Conservation (phyloP, 371 early-diverging fungal species). For the Smittium culicis region DNA sequence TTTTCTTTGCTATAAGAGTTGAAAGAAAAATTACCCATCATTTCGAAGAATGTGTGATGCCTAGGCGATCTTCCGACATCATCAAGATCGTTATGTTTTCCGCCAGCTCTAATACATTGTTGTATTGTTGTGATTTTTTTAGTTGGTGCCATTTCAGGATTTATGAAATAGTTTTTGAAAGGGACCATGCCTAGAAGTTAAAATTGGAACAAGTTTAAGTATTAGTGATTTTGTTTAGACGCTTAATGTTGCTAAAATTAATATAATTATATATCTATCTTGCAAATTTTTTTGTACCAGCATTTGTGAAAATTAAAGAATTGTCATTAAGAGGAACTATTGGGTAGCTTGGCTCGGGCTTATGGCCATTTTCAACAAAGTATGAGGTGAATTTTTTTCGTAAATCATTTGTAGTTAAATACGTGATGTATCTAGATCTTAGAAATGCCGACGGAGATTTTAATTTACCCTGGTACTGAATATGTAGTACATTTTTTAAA, state of each 20-base stretch:
- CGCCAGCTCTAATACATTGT: slow-evolving; percentile 66
- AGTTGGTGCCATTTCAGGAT: slow-evolving; percentile 46
- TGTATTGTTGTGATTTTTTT: slow-evolving; percentile 48
- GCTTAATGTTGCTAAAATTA: no score
- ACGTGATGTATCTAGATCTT: slow-evolving; percentile 6
- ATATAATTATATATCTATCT: no score
- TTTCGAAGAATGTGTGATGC: slow-evolving; percentile 74
- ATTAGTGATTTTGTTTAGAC: no score
- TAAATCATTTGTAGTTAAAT: slow-evolving; percentile 30
- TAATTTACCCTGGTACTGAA: no score
- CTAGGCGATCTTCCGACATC: slow-evolving; percentile 64
- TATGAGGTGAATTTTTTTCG: slow-evolving; percentile 38
- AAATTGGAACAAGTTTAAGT: no score
- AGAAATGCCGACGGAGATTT: no score
- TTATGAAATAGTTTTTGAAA: slow-evolving; percentile 55
- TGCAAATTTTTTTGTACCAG: no score
- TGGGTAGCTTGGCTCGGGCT: slow-evolving; percentile 36
- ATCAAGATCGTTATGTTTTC: slow-evolving; percentile 67
- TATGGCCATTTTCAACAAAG: slow-evolving; percentile 38
- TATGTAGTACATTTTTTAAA: no score
- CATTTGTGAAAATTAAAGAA: slow-evolving; percentile 60
- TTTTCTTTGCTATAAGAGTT: slow-evolving; percentile 45
- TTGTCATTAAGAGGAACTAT: slow-evolving; percentile 56
- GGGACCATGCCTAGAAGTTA: slow-evolving; percentile 42
- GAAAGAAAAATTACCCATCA: slow-evolving; percentile 73